Evolutionary conservation across 306 rosid species (phyloP).

Genomic region (Oxytropis ochrocephala): DNA sequence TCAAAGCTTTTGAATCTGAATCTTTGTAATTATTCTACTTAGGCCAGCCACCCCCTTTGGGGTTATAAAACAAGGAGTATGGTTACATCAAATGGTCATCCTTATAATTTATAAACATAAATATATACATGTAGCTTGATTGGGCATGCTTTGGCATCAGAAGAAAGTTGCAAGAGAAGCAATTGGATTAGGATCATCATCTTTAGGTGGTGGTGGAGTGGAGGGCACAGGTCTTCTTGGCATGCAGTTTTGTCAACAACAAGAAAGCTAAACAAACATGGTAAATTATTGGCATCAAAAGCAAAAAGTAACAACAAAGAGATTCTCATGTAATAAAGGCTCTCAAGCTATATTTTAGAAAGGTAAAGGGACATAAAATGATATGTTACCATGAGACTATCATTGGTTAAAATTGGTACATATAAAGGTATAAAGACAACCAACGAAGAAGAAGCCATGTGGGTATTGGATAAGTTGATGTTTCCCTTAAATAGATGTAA

Average conservation of each 20-base stretch:
- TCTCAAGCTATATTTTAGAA: constrained; percentile 1
- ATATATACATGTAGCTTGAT: neutral
- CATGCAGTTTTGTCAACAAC: constrained; percentile 20
- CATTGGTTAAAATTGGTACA: neutral
- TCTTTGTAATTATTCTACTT: too few species aligned
- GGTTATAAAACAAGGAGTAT: too few species aligned
- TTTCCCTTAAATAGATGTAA: constrained; percentile 1
- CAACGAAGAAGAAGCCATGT: constrained; percentile 24
- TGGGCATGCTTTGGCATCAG: neutral
- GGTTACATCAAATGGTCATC: neutral
- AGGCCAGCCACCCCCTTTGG: too few species aligned
- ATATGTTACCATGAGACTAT: neutral
- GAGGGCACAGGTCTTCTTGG: constrained; percentile 11
- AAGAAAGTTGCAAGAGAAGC: constrained; percentile 12
- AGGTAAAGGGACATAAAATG: constrained; percentile 12
- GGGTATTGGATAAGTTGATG: constrained; percentile 19
- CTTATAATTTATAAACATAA: neutral
- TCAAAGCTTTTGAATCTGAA: too few species aligned
- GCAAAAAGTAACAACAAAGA: constrained; percentile 10
- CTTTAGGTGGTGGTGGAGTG: constrained; percentile 19
- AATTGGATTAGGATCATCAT: constrained; percentile 14
- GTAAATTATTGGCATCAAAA: constrained; percentile 20
- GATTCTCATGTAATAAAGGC: neutral
- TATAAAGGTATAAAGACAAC: neutral
- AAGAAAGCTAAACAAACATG: constrained; percentile 31